Evolutionary conservation across 2,329 filamentous ascomycete genomes (phyloP), one percentile per base, ranked within the genome.

Genomic region (Blumeriella jaapii): DNA sequence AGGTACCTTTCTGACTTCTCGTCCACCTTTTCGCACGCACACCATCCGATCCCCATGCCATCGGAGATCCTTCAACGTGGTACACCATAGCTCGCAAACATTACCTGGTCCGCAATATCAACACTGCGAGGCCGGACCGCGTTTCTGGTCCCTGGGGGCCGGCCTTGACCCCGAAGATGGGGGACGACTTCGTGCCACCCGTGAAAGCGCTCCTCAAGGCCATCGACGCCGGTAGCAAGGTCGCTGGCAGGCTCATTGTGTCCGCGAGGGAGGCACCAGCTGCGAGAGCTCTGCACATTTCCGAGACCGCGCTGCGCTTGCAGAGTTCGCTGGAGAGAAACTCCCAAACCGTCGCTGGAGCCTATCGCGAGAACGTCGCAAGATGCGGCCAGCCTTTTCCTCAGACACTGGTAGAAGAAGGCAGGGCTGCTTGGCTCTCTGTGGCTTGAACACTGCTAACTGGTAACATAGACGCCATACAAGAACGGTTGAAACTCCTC

Each of bases 131-230:
- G n/a, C n/a, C n/a, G n/a, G n/a, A n/a, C n/a, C n/a, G n/a, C n/a
- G n/a, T n/a, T 31, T 38, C 17, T 17, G 35, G 24, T 27, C 31
- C 20, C 31, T 27, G 31, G 31, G 22, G 14, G 23, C 31, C 15
- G 23, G 23, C 23, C 16, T 12, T 33, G 23, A 18, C 17, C 31
- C 31, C 22, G 16, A 18, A 25, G n/a, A 51, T 49, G 46, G 45
- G 30, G 39, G 36, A 42, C 45, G 43, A 50, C 33, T 39, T 50
- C 31, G 44, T 45, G 15, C 27, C 47, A 33, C 49, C 50, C 11
- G 47, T 55, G 13, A 52, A 48, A 38, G 40, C 41, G 27, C 49
- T 55, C 15, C 28, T 51, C 20, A 55, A 51, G 38, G 44, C 48
- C n/a, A 34, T 53, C 6, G 46, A 53, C 24, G 40, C 38, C 8